A percentile compares a stretch with the other conserved stretches of the same genome.
Evolutionary conservation across 2,329 filamentous ascomycete species (phyloP).

Genomic region (Verticillium nonalfalfae): DNA sequence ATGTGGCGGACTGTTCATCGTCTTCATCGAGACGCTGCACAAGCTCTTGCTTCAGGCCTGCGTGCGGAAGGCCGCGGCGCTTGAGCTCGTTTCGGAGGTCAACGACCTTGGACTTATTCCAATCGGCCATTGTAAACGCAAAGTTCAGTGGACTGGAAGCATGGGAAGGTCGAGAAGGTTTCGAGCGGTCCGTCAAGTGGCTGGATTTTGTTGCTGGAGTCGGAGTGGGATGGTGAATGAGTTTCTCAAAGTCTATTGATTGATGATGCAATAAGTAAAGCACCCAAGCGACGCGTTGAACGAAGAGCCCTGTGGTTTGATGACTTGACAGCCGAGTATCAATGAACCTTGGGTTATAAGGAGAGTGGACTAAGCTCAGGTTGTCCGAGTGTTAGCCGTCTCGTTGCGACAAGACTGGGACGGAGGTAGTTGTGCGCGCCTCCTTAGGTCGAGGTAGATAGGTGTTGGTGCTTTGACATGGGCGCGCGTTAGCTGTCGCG

Average conservation of each 20-base stretch:
- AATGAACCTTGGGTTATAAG: too few relatives aligned
- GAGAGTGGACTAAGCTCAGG: too few relatives aligned
- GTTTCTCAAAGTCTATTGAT: neutral
- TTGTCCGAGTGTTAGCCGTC: neutral
- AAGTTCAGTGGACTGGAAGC: neutral
- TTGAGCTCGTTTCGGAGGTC: slow-evolving; percentile 73
- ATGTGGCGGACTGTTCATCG: slow-evolving; percentile 14
- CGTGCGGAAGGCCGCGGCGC: slow-evolving; percentile 59
- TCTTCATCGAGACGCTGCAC: slow-evolving; percentile 54
- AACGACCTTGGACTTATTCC: slow-evolving; percentile 60
- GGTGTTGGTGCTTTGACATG: neutral
- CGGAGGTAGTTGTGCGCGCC: neutral
- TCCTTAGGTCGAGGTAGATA: neutral
- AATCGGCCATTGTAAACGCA: slow-evolving; percentile 38
- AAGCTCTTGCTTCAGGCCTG: slow-evolving; percentile 66
- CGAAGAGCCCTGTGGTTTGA: too few relatives aligned
- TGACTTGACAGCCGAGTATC: too few relatives aligned
- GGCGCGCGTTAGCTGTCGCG: neutral
- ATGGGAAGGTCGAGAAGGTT: neutral
- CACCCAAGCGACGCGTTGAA: neutral
- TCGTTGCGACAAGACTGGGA: neutral
- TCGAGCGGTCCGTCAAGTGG: neutral
- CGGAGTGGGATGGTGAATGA: neutral
- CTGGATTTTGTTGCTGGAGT: neutral
- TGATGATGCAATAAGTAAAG: neutral